Evolutionary conservation across 2,329 filamentous ascomycete species (phyloP), one percentile per base, ranked within the genome.

Genomic region (Apiospora phragmitis): DNA sequence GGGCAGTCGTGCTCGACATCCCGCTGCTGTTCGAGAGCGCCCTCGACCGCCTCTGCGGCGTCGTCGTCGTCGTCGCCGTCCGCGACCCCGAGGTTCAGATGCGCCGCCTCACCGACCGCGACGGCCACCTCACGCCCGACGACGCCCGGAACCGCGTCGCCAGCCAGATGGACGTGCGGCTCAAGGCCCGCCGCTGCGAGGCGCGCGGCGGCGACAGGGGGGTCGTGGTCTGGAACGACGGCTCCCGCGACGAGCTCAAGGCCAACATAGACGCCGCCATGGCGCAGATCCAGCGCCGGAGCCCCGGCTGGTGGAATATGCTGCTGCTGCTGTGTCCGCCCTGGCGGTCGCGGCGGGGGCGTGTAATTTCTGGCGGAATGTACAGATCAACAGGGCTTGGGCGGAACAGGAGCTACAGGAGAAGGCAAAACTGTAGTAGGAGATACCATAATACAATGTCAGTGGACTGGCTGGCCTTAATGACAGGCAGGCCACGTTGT

Each of bases 1-100:
- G 95, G 94, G 95, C 94, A 0, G 94, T 97, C 4, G 92, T 99
- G 45, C 86, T 98, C 21, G 96, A 99, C 79, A 91, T 99, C 11
- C 96, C 96, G 68, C 84, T 99, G 69, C 86, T 99, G 55, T 98
- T 98, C 76, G 96, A 99, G 85, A 92, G 90, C 75, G 90, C 91
- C 2, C 91, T 97, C 81, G 96, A 99, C 81, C 85, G 90, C 51
- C 89, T 97, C 74, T 98, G 95, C 78, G 94, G 94, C 4, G 91
- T 90, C 0, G 92, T 97, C 21, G 83, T 97, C 72, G 94, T 99
- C 0, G 95, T 98, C 1, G 94, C 92, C 0, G 94, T 98, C 26
- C 85, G 83, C 14, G 93, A 97, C 75, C 91, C 93, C 0, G 88
- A 87, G 72, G 87, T 95, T 65, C 96, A 99, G 85, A 95, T 98